Conservation (phyloP, 2,329 filamentous ascomycete genomes). For the Ustilaginoidea virens region DNA sequence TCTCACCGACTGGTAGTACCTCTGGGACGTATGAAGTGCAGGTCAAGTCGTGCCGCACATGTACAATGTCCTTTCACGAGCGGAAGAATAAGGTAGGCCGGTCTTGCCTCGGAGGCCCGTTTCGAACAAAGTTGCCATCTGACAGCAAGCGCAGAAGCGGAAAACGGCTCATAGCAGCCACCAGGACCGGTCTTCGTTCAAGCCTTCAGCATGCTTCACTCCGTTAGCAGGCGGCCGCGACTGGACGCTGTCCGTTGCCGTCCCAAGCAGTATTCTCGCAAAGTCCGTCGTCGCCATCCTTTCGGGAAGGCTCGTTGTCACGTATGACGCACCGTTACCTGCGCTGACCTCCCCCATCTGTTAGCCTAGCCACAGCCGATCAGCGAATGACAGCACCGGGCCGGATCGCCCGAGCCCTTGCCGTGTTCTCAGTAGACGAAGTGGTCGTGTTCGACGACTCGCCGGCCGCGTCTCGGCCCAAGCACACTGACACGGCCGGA, state of each 20-base stretch:
- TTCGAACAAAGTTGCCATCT: neutral
- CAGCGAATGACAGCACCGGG: constrained; percentile 59
- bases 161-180: constrained; percentile 27
- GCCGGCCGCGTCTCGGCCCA: constrained; percentile 27
- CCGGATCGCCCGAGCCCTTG: constrained; percentile 64
- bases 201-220: constrained; percentile 53
- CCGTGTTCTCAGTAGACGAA: constrained; percentile 75
- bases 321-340: too few relatives aligned
- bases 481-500: constrained; percentile 31
- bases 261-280: constrained; percentile 63
- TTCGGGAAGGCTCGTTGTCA: too few relatives aligned
- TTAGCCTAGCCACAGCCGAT: constrained; percentile 55
- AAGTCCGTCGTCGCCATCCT: constrained; percentile 51
- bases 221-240: constrained; percentile 45
- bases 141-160: constrained; percentile 26
- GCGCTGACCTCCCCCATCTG: too few relatives aligned
- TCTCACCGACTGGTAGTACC: too few relatives aligned
- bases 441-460: constrained; percentile 68
- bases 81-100: constrained; percentile 15
- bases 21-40: too few relatives aligned
- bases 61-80: constrained; percentile 18
- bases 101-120: too few relatives aligned
- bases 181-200: constrained; percentile 32
- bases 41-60: neutral
- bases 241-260: constrained; percentile 63